Evolutionary conservation across 2,329 filamentous ascomycete genomes (phyloP).

Genomic region (Phialophora verrucosa): DNA sequence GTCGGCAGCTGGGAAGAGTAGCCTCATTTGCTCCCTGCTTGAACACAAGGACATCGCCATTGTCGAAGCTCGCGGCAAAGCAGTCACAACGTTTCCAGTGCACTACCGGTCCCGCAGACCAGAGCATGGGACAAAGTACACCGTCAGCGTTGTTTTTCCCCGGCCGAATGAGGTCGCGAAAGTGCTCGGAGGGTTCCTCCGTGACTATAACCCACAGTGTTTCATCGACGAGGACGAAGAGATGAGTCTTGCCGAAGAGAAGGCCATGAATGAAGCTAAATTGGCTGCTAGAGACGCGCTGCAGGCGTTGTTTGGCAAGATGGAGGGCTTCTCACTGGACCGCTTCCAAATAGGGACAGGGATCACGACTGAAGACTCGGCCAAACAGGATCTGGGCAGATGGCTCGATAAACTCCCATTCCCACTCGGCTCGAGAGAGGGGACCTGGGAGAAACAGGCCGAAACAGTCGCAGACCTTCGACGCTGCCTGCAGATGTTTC

Average conservation of each 20-base stretch:
- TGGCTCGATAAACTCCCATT: background rate
- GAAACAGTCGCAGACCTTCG: background rate
- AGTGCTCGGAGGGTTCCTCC: background rate
- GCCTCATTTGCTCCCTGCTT: background rate
- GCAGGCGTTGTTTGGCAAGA: background rate
- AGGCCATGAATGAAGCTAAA: background rate
- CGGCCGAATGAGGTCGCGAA: background rate
- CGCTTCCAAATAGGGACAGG: background rate
- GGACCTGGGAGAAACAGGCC: background rate
- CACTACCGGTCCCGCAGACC: background rate
- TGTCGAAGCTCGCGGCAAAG: constrained; percentile 1
- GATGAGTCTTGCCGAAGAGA: background rate
- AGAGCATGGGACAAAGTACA: background rate
- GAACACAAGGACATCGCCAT: background rate
- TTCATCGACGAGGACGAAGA: background rate
- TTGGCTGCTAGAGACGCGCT: background rate
- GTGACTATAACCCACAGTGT: background rate
- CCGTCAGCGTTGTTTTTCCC: background rate
- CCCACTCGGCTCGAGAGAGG: background rate
- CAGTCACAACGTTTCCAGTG: background rate
- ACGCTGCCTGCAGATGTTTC: background rate
- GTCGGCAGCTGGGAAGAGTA: background rate
- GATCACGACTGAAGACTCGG: background rate
- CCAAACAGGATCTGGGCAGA: background rate
- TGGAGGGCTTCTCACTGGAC: background rate